Evolutionary conservation across 805 yeast species (phyloP).

Genomic region (Candida berthetii): DNA sequence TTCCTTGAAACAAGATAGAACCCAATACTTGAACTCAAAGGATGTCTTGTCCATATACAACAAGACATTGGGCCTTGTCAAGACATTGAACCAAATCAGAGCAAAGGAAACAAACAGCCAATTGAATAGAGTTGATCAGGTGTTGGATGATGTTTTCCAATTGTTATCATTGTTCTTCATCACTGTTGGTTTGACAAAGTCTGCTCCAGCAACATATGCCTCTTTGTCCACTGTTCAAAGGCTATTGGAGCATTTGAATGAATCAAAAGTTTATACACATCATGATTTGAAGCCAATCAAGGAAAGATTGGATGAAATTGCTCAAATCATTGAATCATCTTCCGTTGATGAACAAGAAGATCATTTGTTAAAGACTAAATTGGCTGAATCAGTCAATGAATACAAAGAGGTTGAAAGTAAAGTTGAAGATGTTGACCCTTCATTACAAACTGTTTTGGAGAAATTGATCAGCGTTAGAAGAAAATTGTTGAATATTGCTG

Average conservation of each 20-base stretch:
- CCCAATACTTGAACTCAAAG: constrained; percentile 58
- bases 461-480: constrained; percentile 59
- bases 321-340: constrained; percentile 40
- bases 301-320: constrained; percentile 65
- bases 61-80: constrained; percentile 46
- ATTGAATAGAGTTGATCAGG: constrained; percentile 54
- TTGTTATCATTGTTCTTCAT: constrained; percentile 79
- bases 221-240: constrained; percentile 83
- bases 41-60: constrained; percentile 60
- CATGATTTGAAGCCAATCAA: constrained; percentile 79
- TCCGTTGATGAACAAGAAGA: constrained; percentile 43
- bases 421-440: constrained; percentile 46
- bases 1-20: constrained; percentile 54
- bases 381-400: constrained; percentile 53
- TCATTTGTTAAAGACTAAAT: constrained; percentile 56
- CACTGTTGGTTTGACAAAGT: constrained; percentile 84
- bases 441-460: constrained; percentile 45
- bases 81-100: constrained; percentile 47
- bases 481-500: constrained; percentile 46
- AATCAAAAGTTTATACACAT: constrained; percentile 74
- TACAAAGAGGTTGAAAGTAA: constrained; percentile 51
- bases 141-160: constrained; percentile 87
- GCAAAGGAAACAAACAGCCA: constrained; percentile 17
- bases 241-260: constrained; percentile 74
- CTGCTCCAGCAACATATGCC: constrained; percentile 93